Base-by-base conservation (phyloP, 2,329 filamentous ascomycete genomes). In the Alternaria ventricosa region DNA sequence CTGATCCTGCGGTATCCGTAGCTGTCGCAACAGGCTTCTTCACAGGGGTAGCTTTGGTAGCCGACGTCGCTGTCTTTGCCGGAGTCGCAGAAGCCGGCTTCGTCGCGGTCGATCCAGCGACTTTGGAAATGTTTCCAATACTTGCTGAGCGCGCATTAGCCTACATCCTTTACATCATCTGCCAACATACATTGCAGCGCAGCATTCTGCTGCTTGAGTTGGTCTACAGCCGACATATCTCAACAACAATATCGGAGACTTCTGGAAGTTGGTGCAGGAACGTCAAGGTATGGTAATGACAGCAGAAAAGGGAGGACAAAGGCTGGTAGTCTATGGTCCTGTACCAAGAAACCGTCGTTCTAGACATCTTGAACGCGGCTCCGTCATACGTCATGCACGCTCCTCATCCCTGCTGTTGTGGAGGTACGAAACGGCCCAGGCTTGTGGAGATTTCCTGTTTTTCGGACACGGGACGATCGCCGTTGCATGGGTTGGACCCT, bases 141-240 rank as follows among this genome's bases (percentile, higher is more conserved):
- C 75, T 74, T 44, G 74, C 77, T 80, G 44, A 3, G 53, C 36
- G 8, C 27, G 28, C 25, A 33, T 70, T 36, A 69, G 62, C 46
- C 27, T 6, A 8, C 18, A 9, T 41, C n/a, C n/a, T 25, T 25
- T 54, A 25, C 5, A 7, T 12, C 7, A 43, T n/a, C 23, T n/a
- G 22, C 13, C 5, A 43, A 20, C 78, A 61, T 71, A 82, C 81
- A 75, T 74, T 82, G 76, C 36, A 82, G 75, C 20, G 76, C 78
- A 63, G 74, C 76, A 60, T 80, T 81, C 67, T 82, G 81, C 69
- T 81, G 75, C 72, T 82, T 82, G 51, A 82, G 68, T 11, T 81
- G 72, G 30, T 80, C 75, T 23, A 82, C 61, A n/a, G 71, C 70
- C 18, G 75, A 74, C 77, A 79, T 79, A 9, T 55, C 74, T 61